phyloP scores from a whole-genome alignment of 345 rosid species.

The Rhodamnia rubescens region DNA sequence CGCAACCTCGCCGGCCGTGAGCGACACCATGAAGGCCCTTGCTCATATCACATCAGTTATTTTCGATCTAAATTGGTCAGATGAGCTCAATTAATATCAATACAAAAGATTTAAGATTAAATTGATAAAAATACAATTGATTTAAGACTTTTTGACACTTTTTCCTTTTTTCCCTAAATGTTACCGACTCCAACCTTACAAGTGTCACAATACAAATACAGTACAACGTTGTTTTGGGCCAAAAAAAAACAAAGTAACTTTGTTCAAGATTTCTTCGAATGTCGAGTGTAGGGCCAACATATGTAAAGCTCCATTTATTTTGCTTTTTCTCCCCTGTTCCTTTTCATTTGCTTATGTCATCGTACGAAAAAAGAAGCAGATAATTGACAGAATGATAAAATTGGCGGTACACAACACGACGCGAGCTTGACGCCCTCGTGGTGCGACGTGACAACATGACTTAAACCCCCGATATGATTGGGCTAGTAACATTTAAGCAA shows the following conservation, averaged over 20 bases:
- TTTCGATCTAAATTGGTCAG: too few species aligned
- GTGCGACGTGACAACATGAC: neutral
- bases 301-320: neutral
- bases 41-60: too few species aligned
- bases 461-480: neutral
- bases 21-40: too few species aligned
- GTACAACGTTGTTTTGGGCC: too few species aligned
- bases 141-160: too few species aligned
- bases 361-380: neutral
- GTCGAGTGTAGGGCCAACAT: neutral
- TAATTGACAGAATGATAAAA: neutral
- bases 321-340: neutral
- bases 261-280: neutral
- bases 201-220: neutral
- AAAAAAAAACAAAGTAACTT: too few species aligned
- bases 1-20: too few species aligned
- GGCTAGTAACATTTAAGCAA: neutral
- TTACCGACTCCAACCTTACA: neutral
- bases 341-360: neutral
- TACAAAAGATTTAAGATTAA: too few species aligned
- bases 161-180: too few species aligned
- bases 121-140: too few species aligned
- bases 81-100: too few species aligned
- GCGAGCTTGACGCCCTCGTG: too few species aligned
- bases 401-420: neutral